Evolutionary conservation across 176 grass and related monocot species (phyloP).

Genomic region (Carex cristatella): DNA sequence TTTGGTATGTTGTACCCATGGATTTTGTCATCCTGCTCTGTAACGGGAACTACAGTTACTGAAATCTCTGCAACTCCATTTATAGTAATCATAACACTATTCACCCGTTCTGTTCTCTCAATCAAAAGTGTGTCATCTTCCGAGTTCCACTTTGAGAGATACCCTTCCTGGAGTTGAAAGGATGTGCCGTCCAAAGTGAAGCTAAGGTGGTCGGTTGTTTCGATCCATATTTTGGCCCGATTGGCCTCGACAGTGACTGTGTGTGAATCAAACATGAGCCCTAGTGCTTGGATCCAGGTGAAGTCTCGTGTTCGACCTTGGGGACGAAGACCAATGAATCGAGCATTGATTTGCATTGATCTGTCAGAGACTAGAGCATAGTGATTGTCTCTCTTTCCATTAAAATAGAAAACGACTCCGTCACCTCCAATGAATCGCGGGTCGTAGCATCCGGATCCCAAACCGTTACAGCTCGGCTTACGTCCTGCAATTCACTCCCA

Average conservation of each 20-base stretch:
- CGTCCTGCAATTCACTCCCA: constrained; percentile 10
- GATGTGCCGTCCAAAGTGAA: constrained; percentile 19
- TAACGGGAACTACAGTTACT: constrained; percentile 29
- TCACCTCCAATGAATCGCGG: constrained; percentile 41
- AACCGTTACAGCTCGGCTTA: constrained; percentile 29
- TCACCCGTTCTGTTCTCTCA: constrained; percentile 26
- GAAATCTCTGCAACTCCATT: constrained; percentile 21
- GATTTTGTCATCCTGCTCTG: constrained; percentile 33
- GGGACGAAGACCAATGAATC: constrained; percentile 36
- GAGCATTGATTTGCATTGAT: constrained; percentile 33
- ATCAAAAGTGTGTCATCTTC: constrained; percentile 5
- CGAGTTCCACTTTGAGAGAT: constrained; percentile 29
- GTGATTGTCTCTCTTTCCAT: constrained; percentile 30
- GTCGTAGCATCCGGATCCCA: constrained; percentile 43
- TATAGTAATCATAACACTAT: constrained; percentile 21
- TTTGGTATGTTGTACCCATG: constrained; percentile 30
- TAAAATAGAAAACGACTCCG: constrained; percentile 37
- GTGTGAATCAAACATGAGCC: constrained; percentile 26
- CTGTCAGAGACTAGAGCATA: constrained; percentile 25
- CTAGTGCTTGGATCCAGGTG: constrained; percentile 41
- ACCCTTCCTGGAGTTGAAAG: constrained; percentile 22
- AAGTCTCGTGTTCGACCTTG: constrained; percentile 26
- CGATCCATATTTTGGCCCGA: not conserved
- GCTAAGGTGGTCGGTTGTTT: constrained; percentile 23
- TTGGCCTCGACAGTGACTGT: constrained; percentile 25